Percentiles rank a stretch among this genome's conserved stretches.
These are phyloP conservation scores for Citrullus mucosospermus DNA, from an alignment of 306 rosid species.

Conservation along the genomic window DNA sequence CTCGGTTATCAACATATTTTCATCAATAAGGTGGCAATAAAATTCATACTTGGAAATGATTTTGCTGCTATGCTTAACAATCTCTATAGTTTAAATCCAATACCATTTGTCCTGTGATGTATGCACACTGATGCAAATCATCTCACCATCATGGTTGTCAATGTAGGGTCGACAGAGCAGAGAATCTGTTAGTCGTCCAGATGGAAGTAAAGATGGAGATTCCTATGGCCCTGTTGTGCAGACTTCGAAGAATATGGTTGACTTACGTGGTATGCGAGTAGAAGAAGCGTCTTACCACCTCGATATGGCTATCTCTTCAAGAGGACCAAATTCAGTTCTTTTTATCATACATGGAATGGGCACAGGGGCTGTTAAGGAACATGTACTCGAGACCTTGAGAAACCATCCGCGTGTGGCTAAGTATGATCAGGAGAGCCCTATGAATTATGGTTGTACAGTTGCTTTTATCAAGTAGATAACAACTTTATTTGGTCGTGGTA, in stretches of 20 bases:
- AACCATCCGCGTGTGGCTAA: slow-evolving; percentile 61
- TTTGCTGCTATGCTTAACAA: background rate
- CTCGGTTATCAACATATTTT: background rate
- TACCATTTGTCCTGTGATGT: background rate
- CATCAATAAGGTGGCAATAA: background rate
- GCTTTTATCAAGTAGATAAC: slow-evolving; percentile 56
- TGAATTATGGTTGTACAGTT: slow-evolving; percentile 86
- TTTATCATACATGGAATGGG: slow-evolving; percentile 87
- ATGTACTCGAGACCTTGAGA: slow-evolving; percentile 41
- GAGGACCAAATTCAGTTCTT: slow-evolving; percentile 62
- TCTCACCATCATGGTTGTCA: background rate
- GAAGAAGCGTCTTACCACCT: slow-evolving; percentile 71
- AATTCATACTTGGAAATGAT: background rate
- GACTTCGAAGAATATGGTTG: slow-evolving; percentile 81
- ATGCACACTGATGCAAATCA: background rate
- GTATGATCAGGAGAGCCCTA: slow-evolving; percentile 56
- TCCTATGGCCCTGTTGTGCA: slow-evolving; percentile 56
- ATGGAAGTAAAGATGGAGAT: slow-evolving; percentile 22
- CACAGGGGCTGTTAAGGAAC: slow-evolving; percentile 67
- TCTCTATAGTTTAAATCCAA: background rate
- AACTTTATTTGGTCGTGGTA: background rate
- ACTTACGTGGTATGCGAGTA: slow-evolving; percentile 72
- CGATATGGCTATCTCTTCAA: slow-evolving; percentile 49
- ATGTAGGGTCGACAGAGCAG: slow-evolving; percentile 29
- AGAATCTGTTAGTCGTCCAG: slow-evolving; percentile 20